Evolutionary conservation across 345 rosid genomes (phyloP).

Genomic region (Eucalyptus marginata): DNA sequence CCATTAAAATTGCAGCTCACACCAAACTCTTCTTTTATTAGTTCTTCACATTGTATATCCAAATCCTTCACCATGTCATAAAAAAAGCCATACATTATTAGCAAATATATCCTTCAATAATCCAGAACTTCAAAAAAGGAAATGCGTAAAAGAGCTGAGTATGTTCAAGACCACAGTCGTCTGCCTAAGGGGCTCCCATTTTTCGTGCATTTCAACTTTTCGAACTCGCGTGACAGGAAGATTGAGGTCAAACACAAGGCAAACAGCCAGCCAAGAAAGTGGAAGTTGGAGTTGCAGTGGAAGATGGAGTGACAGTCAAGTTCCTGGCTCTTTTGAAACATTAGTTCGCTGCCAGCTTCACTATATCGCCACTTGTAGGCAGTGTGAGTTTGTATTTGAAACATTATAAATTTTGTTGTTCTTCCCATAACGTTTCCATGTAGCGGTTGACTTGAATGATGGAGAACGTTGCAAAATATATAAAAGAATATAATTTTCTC

Average conservation of each 20-base stretch:
- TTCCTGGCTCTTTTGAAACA: too few species aligned
- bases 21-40: conserved; percentile 70
- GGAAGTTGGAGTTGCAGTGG: too few species aligned
- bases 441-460: background rate
- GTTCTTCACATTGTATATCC: conserved; percentile 74
- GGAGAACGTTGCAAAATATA: background rate
- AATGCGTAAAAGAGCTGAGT: background rate
- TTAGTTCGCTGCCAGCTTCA: too few species aligned
- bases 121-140: background rate
- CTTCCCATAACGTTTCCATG: background rate
- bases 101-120: background rate
- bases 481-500: background rate
- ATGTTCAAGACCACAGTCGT: too few species aligned
- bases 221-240: too few species aligned
- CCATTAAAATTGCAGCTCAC: conserved; percentile 62
- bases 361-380: too few species aligned
- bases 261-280: too few species aligned
- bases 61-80: conserved; percentile 44
- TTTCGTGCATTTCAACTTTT: too few species aligned
- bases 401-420: background rate
- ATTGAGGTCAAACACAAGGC: too few species aligned
- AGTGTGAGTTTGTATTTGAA: background rate
- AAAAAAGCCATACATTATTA: background rate
- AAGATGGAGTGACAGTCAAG: too few species aligned
- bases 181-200: too few species aligned